Conservation (phyloP, 495 filamentous ascomycete species). For the Neurospora intermedia region DNA sequence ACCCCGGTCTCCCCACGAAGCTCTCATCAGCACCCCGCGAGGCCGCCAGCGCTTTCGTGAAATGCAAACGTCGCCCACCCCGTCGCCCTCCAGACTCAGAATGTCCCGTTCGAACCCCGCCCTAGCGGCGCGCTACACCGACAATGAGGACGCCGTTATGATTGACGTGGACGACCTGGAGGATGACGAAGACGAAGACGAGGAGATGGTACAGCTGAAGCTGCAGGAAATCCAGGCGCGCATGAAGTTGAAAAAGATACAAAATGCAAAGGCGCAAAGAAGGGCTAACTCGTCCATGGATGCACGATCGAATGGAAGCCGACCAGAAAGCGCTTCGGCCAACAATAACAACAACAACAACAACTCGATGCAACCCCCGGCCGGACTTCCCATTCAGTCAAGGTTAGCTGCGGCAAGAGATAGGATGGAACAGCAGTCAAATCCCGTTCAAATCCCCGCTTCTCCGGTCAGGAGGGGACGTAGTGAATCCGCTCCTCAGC, state of each 20-base stretch:
- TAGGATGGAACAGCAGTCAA: constrained; percentile 24
- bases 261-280: constrained; percentile 43
- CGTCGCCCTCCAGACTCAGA: constrained; percentile 43
- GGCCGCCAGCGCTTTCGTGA: constrained; percentile 60
- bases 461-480: constrained; percentile 57
- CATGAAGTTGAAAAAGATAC: constrained; percentile 79
- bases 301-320: constrained; percentile 6
- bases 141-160: constrained; percentile 28
- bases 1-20: constrained; percentile 76
- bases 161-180: constrained; percentile 32
- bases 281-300: constrained; percentile 10
- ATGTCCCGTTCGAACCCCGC: constrained; percentile 11
- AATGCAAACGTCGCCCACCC: constrained; percentile 48
- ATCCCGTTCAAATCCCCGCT: constrained; percentile 62
- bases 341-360: background rate
- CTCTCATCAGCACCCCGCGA: constrained; percentile 67
- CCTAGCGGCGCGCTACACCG: constrained; percentile 10
- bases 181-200: constrained; percentile 75
- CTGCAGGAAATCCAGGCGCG: constrained; percentile 77
- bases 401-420: constrained; percentile 15
- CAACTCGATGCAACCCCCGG: background rate
- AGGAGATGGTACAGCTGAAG: constrained; percentile 75
- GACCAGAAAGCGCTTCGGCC: constrained; percentile 5
- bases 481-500: constrained; percentile 36
- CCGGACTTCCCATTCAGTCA: constrained; percentile 14